These are phyloP conservation scores for Chlorella sp. DNA, from an alignment of 139 green algal species.

Conservation along the genomic window DNA sequence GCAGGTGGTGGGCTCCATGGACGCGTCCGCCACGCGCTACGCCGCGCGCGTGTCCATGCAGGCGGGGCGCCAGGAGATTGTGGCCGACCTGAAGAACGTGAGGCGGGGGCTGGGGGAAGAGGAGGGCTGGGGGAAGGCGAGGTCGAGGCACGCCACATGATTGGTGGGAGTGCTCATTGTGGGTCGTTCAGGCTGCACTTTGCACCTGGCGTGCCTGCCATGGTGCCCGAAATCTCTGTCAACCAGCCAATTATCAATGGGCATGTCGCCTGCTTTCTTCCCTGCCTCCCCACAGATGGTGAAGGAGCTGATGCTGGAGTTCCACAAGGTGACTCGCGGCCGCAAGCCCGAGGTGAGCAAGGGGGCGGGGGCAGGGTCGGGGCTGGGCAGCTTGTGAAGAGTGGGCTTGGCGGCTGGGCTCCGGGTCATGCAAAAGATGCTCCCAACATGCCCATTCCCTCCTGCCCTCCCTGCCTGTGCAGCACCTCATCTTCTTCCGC, in stretches of 20 bases:
- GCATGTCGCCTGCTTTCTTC: no score
- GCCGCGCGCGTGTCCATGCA: conserved; percentile 52
- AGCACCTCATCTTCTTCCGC: conserved; percentile 54
- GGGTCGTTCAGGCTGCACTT: no score
- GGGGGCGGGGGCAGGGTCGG: no score
- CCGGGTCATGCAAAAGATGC: conserved; percentile 21
- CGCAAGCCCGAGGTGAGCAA: conserved; percentile 43
- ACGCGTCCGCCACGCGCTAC: conserved; percentile 53
- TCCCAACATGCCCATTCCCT: not conserved
- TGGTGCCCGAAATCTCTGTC: not conserved
- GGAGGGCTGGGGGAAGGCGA: not conserved
- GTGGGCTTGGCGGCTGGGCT: no score
- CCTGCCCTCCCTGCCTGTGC: not conserved
- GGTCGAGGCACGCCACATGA: no score
- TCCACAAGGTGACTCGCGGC: conserved; percentile 44
- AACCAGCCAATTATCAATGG: not conserved
- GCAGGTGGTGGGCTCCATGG: conserved; percentile 64
- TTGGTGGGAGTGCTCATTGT: no score
- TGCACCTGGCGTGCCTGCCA: not conserved
- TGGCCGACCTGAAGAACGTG: conserved; percentile 61
- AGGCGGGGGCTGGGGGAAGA: not conserved
- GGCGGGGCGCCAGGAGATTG: conserved; percentile 55
- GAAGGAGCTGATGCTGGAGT: conserved; percentile 54
- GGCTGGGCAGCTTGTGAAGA: no score
- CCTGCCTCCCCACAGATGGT: conserved; percentile 8